These are phyloP conservation scores for Aspergillus diversus DNA, from an alignment of 495 filamentous ascomycete species.

Conservation along the genomic window DNA sequence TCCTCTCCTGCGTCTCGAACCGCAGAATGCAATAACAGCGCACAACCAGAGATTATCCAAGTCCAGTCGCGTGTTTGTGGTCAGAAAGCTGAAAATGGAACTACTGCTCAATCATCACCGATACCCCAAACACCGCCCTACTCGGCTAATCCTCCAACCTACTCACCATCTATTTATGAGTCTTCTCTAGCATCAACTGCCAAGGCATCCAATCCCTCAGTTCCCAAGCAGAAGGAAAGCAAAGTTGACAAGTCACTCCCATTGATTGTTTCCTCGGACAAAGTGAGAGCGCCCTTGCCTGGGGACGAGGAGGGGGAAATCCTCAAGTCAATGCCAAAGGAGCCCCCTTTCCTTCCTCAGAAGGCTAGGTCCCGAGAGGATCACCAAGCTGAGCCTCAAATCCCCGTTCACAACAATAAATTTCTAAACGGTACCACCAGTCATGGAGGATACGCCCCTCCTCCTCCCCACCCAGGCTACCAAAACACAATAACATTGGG, in stretches of 20 bases:
- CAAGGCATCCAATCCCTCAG: neutral
- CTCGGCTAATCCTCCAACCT: neutral
- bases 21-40: conserved; percentile 21
- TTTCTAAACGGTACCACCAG: conserved; percentile 21
- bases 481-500: conserved; percentile 32
- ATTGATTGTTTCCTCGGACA: conserved; percentile 23
- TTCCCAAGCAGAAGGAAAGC: conserved; percentile 1
- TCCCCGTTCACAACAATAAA: neutral
- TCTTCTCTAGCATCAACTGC: neutral
- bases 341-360: conserved; percentile 1
- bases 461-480: conserved; percentile 30
- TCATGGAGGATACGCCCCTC: conserved; percentile 30
- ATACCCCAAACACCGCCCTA: conserved; percentile 2
- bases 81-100: conserved; percentile 17
- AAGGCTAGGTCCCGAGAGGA: conserved; percentile 11
- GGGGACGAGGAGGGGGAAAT: conserved; percentile 3
- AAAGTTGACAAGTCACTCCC: conserved; percentile 14
- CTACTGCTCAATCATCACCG: neutral
- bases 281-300: neutral
- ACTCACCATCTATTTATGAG: conserved; percentile 23
- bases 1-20: conserved; percentile 25
- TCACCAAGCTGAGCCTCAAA: neutral
- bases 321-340: neutral
- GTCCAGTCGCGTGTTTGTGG: conserved; percentile 16
- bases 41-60: conserved; percentile 21